Conservation (phyloP, 257 asterid species). For the Paraleonurus japonicus region DNA sequence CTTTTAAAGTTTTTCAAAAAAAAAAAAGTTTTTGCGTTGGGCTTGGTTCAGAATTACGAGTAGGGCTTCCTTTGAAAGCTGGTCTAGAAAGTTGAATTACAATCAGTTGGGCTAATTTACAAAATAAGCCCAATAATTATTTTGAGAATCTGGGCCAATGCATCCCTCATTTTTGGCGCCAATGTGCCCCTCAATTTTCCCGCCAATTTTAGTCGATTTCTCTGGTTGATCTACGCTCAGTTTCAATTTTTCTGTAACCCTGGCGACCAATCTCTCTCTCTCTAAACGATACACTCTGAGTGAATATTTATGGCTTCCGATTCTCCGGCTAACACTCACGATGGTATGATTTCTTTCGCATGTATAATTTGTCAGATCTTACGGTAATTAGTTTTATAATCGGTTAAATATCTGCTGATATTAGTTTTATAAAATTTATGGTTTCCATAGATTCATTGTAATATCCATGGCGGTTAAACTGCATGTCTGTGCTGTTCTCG, state of each 20-base stretch:
- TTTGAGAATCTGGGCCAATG: not conserved
- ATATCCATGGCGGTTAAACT: not conserved
- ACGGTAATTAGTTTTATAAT: not conserved
- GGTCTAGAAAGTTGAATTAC: not conserved
- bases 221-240: not conserved
- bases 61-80: not conserved
- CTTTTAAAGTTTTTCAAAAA: too few relatives aligned
- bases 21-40: not conserved
- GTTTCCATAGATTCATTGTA: not conserved
- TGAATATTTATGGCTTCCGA: constrained; percentile 66
- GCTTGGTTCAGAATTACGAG: not conserved
- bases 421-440: not conserved
- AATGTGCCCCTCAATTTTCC: constrained; percentile 24
- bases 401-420: not conserved
- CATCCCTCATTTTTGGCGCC: constrained; percentile 29
- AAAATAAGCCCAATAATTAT: not conserved
- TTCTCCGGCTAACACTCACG: constrained; percentile 51
- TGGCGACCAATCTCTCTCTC: not conserved
- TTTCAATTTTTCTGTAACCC: constrained; percentile 2
- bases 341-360: constrained; percentile 37
- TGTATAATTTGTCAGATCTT: not conserved
- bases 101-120: not conserved
- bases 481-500: not conserved
- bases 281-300: not conserved
- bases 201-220: constrained; percentile 30